These are phyloP conservation scores for Leccinum cinnamomeum DNA, from an alignment of 1,284 basidiomycete species.

Conservation along the genomic window DNA sequence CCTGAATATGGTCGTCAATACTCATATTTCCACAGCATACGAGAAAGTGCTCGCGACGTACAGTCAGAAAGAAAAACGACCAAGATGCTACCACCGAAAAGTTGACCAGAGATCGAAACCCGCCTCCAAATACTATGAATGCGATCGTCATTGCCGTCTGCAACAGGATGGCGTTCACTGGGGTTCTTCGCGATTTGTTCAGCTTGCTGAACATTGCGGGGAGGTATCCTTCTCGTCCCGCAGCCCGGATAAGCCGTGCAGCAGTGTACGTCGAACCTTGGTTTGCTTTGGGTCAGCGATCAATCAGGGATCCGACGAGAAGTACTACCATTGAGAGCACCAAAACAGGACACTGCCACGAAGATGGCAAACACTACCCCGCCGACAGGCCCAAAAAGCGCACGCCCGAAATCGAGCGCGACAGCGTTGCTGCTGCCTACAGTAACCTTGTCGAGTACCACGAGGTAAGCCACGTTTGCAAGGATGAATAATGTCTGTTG, in stretches of 20 bases:
- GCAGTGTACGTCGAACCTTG: slow-evolving; percentile 80
- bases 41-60: slow-evolving; percentile 36
- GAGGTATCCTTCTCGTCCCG: slow-evolving; percentile 86
- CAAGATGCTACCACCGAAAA: slow-evolving; percentile 87
- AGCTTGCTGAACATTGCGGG: slow-evolving; percentile 79
- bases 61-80: slow-evolving; percentile 91
- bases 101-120: slow-evolving; percentile 85
- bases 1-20: slow-evolving; percentile 41
- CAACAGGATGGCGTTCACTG: slow-evolving; percentile 80
- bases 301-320: not conserved
- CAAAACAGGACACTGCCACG: slow-evolving; percentile 94
- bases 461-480: slow-evolving; percentile 90
- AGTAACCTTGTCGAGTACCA: slow-evolving; percentile 81
- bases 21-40: not conserved
- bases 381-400: slow-evolving; percentile 82
- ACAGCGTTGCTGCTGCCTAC: slow-evolving; percentile 89
- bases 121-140: slow-evolving; percentile 84
- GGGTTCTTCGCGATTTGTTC: slow-evolving; percentile 74
- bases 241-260: slow-evolving; percentile 84
- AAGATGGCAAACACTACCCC: slow-evolving; percentile 86
- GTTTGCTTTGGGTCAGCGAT: slow-evolving; percentile 12
- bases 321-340: slow-evolving; percentile 76
- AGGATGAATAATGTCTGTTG: slow-evolving; percentile 70
- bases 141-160: slow-evolving; percentile 72
- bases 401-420: slow-evolving; percentile 91